Evolutionary conservation across 257 asterid genomes (phyloP).

Genomic region (Coffea canephora): DNA sequence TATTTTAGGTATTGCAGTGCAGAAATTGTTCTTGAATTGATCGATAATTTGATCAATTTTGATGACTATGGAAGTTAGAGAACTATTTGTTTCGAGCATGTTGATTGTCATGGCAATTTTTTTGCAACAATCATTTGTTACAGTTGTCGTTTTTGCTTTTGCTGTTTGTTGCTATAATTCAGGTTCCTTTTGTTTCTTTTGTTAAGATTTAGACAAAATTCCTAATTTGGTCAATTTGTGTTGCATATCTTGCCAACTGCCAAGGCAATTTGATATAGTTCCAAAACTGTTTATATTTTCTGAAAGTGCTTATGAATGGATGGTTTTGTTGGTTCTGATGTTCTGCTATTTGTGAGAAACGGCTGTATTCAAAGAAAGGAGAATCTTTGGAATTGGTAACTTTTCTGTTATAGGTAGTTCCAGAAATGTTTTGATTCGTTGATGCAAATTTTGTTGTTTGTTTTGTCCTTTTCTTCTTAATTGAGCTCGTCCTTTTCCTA

Average conservation of each 20-base stretch:
- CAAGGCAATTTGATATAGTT: not conserved
- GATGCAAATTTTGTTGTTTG: not conserved
- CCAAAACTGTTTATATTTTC: not conserved
- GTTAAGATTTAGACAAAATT: not conserved
- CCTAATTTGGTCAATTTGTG: constrained; percentile 1
- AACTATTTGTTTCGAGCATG: constrained; percentile 6
- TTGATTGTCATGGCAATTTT: constrained; percentile 11
- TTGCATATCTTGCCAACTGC: not conserved
- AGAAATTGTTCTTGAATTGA: not conserved
- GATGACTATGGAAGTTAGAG: constrained; percentile 3
- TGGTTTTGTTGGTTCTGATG: not conserved
- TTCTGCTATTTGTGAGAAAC: not conserved
- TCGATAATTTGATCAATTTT: not conserved
- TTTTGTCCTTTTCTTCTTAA: not conserved
- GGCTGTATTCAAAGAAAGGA: not conserved
- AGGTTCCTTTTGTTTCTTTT: not conserved
- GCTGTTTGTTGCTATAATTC: not conserved
- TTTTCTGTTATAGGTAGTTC: not conserved
- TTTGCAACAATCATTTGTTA: not conserved
- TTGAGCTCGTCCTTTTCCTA: not conserved
- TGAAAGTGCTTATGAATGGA: not conserved
- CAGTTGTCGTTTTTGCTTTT: constrained; percentile 1
- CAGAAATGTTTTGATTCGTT: not conserved
- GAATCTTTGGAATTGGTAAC: not conserved
- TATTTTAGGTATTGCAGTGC: not conserved